These are phyloP conservation scores for Russula sp. DNA, from an alignment of 768 basidiomycete species.

Conservation along the genomic window DNA sequence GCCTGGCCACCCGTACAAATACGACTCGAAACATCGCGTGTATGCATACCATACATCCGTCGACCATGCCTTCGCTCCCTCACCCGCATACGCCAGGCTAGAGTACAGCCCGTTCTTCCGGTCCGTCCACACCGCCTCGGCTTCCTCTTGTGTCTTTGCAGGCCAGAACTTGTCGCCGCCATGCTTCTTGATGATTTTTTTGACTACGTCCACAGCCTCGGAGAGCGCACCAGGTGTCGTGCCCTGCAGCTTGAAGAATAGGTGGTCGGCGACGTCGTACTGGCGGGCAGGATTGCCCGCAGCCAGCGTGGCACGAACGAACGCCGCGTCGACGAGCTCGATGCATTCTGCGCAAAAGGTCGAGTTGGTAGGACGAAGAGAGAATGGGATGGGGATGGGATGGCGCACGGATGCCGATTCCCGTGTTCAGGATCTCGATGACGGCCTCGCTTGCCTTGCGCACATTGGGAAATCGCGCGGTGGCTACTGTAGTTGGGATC, in stretches of 20 bases:
- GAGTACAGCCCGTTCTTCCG: slow-evolving; percentile 61
- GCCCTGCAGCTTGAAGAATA: slow-evolving; percentile 89
- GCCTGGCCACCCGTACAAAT: neutral
- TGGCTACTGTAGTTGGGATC: slow-evolving; percentile 75
- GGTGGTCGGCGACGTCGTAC: slow-evolving; percentile 41
- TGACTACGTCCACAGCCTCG: slow-evolving; percentile 55
- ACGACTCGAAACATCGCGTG: neutral
- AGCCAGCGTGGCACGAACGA: slow-evolving; percentile 58
- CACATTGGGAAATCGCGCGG: slow-evolving; percentile 76
- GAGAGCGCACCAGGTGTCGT: slow-evolving; percentile 50
- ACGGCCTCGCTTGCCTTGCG: slow-evolving; percentile 69
- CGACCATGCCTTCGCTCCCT: slow-evolving; percentile 53
- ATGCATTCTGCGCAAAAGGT: slow-evolving; percentile 56
- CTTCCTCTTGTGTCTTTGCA: slow-evolving; percentile 58
- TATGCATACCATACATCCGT: slow-evolving; percentile 68
- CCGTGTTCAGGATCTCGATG: slow-evolving; percentile 61
- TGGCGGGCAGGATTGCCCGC: slow-evolving; percentile 38
- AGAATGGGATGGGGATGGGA: slow-evolving; percentile 10
- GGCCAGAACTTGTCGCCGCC: slow-evolving; percentile 64
- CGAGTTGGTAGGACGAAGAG: neutral
- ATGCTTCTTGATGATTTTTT: slow-evolving; percentile 53
- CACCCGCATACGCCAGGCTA: slow-evolving; percentile 45
- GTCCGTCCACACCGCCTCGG: slow-evolving; percentile 66
- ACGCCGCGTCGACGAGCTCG: slow-evolving; percentile 70
- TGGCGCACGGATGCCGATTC: slow-evolving; percentile 66